Conservation (phyloP, 148 eudicot genomes). For the Chenopodium formosanum region DNA sequence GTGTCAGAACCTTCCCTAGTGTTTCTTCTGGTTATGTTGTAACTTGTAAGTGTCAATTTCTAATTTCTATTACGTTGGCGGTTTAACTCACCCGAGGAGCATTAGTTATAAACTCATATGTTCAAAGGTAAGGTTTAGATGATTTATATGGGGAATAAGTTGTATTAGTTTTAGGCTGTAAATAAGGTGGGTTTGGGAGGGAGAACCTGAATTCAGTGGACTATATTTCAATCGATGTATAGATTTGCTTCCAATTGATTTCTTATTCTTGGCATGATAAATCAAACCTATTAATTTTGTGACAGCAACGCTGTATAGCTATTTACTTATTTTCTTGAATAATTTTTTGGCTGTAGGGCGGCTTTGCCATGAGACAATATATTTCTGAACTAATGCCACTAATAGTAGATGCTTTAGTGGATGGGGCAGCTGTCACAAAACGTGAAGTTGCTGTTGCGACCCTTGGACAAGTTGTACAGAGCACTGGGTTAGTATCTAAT, state of each 20-base stretch:
- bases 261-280: neutral
- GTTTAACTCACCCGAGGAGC: no score
- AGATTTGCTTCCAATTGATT: neutral
- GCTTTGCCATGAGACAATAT: slow-evolving; percentile 90
- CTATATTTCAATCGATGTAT: no score
- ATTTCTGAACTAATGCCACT: slow-evolving; percentile 88
- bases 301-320: neutral
- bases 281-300: neutral
- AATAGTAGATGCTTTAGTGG: slow-evolving; percentile 91
- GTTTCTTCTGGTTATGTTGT: neutral
- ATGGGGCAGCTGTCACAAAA: slow-evolving; percentile 90
- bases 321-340: neutral
- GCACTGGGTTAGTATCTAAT: slow-evolving; percentile 74
- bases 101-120: no score
- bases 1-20: neutral
- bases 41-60: neutral
- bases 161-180: no score
- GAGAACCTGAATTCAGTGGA: no score
- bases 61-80: neutral
- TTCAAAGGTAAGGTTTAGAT: no score
- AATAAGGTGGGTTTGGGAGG: no score
- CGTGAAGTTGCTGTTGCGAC: slow-evolving; percentile 98
- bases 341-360: slow-evolving; percentile 58
- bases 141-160: no score
- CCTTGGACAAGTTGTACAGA: slow-evolving; percentile 99